These are phyloP conservation scores for Spizellomyces punctatus DNA, from an alignment of 192 early-diverging fungal species.

Conservation along the genomic window DNA sequence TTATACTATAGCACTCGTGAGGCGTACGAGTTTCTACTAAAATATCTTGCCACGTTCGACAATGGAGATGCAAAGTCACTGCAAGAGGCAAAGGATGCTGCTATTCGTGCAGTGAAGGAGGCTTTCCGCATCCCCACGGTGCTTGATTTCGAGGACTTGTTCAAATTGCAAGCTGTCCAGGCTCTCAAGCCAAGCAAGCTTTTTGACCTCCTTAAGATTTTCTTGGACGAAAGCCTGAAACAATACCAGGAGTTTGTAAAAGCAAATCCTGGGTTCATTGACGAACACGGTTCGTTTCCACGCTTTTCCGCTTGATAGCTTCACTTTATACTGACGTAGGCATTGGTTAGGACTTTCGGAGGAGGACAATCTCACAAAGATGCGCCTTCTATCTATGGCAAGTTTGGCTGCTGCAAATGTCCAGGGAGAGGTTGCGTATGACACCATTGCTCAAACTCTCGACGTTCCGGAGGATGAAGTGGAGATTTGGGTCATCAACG, in stretches of 20 bases:
- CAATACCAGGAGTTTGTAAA: slow-evolving; percentile 65
- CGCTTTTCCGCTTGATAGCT: too few species aligned
- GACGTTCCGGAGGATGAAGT: slow-evolving; percentile 79
- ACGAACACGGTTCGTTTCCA: slow-evolving; percentile 46
- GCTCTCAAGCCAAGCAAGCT: slow-evolving; percentile 55
- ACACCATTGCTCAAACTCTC: slow-evolving; percentile 72
- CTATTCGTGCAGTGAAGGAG: slow-evolving; percentile 65
- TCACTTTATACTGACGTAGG: too few species aligned
- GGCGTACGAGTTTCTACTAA: slow-evolving; percentile 65
- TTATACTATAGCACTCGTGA: slow-evolving; percentile 1
- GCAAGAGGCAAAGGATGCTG: slow-evolving; percentile 55
- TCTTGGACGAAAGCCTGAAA: slow-evolving; percentile 66
- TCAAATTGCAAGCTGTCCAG: slow-evolving; percentile 66
- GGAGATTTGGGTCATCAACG: slow-evolving; percentile 94
- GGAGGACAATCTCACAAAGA: slow-evolving; percentile 73
- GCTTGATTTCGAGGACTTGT: slow-evolving; percentile 79
- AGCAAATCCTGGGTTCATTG: slow-evolving; percentile 55
- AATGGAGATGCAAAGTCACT: slow-evolving; percentile 38
- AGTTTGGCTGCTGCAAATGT: slow-evolving; percentile 74
- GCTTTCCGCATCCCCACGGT: slow-evolving; percentile 69
- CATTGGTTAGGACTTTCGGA: slow-evolving; percentile 23
- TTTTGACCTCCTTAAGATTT: slow-evolving; percentile 72
- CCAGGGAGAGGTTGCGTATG: slow-evolving; percentile 68
- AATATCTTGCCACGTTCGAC: slow-evolving; percentile 64
- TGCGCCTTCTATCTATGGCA: slow-evolving; percentile 83